Evolutionary conservation across 805 yeast genomes (phyloP).

Genomic region (Scheffersomyces stipitis): DNA sequence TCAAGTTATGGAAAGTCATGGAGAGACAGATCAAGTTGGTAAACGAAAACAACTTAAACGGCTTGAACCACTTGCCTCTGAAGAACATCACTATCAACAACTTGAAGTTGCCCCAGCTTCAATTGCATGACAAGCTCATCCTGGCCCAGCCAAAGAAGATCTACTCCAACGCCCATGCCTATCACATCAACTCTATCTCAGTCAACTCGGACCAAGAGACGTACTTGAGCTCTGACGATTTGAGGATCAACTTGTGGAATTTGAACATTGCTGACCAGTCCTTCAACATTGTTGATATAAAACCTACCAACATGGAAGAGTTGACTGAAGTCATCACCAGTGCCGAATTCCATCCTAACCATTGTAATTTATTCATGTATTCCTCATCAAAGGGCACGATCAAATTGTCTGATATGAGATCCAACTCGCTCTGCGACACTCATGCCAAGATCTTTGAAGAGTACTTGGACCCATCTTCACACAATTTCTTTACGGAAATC

Average conservation of each 20-base stretch:
- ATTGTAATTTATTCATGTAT: slow-evolving; percentile 93
- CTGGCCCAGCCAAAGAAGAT: slow-evolving; percentile 92
- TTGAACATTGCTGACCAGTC: slow-evolving; percentile 90
- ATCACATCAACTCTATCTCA: slow-evolving; percentile 94
- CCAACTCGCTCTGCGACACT: slow-evolving; percentile 87
- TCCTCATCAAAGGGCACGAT: slow-evolving; percentile 94
- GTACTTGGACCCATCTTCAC: slow-evolving; percentile 86
- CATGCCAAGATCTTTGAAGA: slow-evolving; percentile 90
- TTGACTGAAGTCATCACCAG: slow-evolving; percentile 95
- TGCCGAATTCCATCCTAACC: slow-evolving; percentile 92
- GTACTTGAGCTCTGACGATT: slow-evolving; percentile 87
- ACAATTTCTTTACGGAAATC: slow-evolving; percentile 95
- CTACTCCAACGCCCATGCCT: slow-evolving; percentile 95
- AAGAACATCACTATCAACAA: slow-evolving; percentile 32
- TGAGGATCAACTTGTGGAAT: slow-evolving; percentile 95
- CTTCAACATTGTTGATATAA: slow-evolving; percentile 95
- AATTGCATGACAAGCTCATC: slow-evolving; percentile 92
- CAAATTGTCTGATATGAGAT: slow-evolving; percentile 94
- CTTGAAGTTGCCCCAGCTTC: slow-evolving; percentile 80
- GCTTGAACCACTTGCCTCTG: slow-evolving; percentile 19
- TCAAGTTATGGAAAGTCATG: slow-evolving; percentile 93
- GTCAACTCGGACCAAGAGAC: slow-evolving; percentile 96
- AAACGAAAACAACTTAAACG: slow-evolving; percentile 75
- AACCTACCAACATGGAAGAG: slow-evolving; percentile 98
- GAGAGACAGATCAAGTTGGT: slow-evolving; percentile 92